Conservation (phyloP, 1,139 yeast genomes). For the Sugiyamaella sp. region DNA sequence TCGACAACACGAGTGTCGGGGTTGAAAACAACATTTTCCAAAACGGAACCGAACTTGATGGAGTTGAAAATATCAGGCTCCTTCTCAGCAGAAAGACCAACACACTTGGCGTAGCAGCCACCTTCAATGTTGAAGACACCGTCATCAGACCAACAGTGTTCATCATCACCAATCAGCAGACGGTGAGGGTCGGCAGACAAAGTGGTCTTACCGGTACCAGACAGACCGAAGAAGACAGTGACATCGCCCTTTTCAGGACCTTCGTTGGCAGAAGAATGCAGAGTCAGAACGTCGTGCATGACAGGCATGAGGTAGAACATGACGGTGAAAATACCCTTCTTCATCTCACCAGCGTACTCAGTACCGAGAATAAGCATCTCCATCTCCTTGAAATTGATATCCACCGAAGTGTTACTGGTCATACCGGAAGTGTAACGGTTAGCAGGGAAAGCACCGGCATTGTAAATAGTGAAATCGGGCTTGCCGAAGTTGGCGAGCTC, state of each 20-base stretch:
- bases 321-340: slow-evolving; percentile 98
- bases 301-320: slow-evolving; percentile 99
- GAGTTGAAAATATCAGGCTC: slow-evolving; percentile 98
- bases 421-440: slow-evolving; percentile 95
- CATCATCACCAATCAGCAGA: slow-evolving; percentile 95
- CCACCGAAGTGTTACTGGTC: slow-evolving; percentile 96
- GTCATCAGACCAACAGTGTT: slow-evolving; percentile 98
- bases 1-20: slow-evolving; percentile 80
- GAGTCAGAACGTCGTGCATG: slow-evolving; percentile 84
- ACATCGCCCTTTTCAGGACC: slow-evolving; percentile 78
- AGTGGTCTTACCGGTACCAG: slow-evolving; percentile 99
- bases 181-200: slow-evolving; percentile 96
- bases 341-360: slow-evolving; percentile 99
- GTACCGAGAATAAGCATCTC: slow-evolving; percentile 99
- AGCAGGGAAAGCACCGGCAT: slow-evolving; percentile 99
- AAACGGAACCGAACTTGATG: slow-evolving; percentile 88
- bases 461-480: slow-evolving; percentile 98
- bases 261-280: slow-evolving; percentile 95
- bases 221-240: slow-evolving; percentile 92
- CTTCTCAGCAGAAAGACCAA: slow-evolving; percentile 85
- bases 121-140: slow-evolving; percentile 99
- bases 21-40: slow-evolving; percentile 93
- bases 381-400: slow-evolving; percentile 95
- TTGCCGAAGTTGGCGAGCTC: slow-evolving; percentile 90
- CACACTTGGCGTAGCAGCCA: slow-evolving; percentile 98